A percentile compares a stretch with the other conserved stretches of the same genome.
Conservation (phyloP, 75 land plant species). For the Cryptomeria japonica region DNA sequence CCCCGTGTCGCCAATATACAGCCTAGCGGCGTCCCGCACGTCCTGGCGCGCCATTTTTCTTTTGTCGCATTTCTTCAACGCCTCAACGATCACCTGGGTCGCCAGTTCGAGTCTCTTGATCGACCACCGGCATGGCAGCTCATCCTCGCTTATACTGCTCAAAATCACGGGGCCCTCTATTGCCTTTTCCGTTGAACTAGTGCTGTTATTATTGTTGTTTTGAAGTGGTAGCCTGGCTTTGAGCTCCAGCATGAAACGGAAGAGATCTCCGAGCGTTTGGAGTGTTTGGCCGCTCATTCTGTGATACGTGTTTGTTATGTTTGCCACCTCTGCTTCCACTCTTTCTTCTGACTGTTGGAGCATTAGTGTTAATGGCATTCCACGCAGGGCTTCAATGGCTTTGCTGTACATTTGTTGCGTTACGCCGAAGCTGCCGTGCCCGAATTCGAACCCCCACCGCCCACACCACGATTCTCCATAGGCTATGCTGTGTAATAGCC, state of each 20-base stretch:
- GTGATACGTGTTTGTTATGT: conserved; percentile 46
- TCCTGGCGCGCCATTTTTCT: conserved; percentile 73
- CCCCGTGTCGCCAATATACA: conserved; percentile 88
- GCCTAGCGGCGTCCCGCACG: conserved; percentile 73
- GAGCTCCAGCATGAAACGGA: conserved; percentile 71
- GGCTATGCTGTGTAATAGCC: conserved; percentile 79
- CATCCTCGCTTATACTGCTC: conserved; percentile 18
- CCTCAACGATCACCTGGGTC: conserved; percentile 79
- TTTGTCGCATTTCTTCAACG: conserved; percentile 46
- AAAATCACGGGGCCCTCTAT: conserved; percentile 7
- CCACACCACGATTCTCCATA: conserved; percentile 71
- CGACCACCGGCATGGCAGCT: conserved; percentile 81
- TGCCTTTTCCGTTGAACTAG: neutral
- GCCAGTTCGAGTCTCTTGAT: conserved; percentile 59
- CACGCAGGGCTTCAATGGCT: conserved; percentile 49
- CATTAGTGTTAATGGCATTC: neutral
- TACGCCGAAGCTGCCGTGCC: conserved; percentile 76
- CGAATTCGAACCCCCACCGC: conserved; percentile 73
- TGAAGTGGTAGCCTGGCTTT: conserved; percentile 37
- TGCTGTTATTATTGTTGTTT: conserved; percentile 1
- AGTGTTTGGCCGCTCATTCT: conserved; percentile 46
- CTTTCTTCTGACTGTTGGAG: neutral
- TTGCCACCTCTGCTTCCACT: conserved; percentile 20
- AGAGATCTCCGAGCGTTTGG: conserved; percentile 63
- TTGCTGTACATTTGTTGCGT: conserved; percentile 63